Evolutionary conservation across 2,329 filamentous ascomycete species (phyloP).

Genomic region (Penicillium sp.): DNA sequence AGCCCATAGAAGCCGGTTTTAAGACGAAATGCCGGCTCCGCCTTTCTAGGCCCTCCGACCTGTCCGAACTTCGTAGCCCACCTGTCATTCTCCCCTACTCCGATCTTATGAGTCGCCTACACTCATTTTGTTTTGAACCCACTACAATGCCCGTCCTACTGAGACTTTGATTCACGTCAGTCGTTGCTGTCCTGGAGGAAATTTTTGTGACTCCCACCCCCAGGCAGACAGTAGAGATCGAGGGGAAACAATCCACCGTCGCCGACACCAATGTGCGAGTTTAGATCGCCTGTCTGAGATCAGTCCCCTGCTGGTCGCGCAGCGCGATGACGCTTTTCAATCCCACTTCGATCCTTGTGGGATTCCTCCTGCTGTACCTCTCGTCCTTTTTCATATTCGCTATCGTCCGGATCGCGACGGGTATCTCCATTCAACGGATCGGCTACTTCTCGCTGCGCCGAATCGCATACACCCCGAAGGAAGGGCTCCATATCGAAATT

Average conservation of each 20-base stretch:
- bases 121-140: conserved; percentile 8
- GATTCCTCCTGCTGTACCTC: conserved; percentile 83
- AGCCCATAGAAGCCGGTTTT: conserved; percentile 9
- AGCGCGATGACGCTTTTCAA: conserved; percentile 49
- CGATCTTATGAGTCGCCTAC: conserved; percentile 11
- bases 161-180: conserved; percentile 12
- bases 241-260: conserved; percentile 8
- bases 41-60: conserved; percentile 23
- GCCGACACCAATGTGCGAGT: conserved; percentile 21
- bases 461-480: conserved; percentile 83
- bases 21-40: conserved; percentile 18
- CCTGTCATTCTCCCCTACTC: conserved; percentile 22
- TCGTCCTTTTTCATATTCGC: conserved; percentile 92
- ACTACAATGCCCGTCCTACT: conserved; percentile 11
- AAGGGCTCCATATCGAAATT: conserved; percentile 87
- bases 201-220: neutral
- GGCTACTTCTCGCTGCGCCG: conserved; percentile 90
- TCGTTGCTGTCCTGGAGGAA: conserved; percentile 8
- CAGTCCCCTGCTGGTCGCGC: conserved; percentile 35
- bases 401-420: conserved; percentile 86
- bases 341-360: conserved; percentile 82
- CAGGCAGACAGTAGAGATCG: conserved; percentile 12
- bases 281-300: conserved; percentile 23
- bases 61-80: conserved; percentile 24
- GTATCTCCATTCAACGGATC: conserved; percentile 91